These are phyloP conservation scores for Vaccinium corymbosum DNA, from an alignment of 148 eudicot species.

Conservation along the genomic window DNA sequence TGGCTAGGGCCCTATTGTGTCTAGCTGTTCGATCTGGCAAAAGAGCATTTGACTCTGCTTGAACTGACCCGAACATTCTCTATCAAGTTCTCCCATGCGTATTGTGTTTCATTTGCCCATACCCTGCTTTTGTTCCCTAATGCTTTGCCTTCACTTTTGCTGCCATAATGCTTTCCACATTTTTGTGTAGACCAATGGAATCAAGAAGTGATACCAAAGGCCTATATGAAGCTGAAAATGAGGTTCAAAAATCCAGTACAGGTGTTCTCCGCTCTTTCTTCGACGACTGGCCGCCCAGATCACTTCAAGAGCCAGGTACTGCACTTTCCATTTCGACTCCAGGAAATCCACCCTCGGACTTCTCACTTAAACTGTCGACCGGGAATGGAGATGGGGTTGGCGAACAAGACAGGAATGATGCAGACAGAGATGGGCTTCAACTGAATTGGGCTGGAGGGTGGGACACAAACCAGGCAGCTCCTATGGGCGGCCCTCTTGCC, in stretches of 20 bases:
- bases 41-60: too few species aligned
- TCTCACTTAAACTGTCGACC: conserved; percentile 61
- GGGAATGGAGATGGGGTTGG: conserved; percentile 25
- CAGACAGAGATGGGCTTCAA: conserved; percentile 17
- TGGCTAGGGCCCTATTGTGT: too few species aligned
- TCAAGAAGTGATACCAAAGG: conserved; percentile 29
- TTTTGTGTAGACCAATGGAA: conserved; percentile 33
- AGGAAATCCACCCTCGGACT: conserved; percentile 47
- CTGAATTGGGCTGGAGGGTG: conserved; percentile 33
- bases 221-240: conserved; percentile 32
- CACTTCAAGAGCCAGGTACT: conserved; percentile 28
- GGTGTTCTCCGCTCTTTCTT: conserved; percentile 61
- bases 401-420: background rate
- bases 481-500: conserved; percentile 79
- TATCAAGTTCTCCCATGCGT: too few species aligned
- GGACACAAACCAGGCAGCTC: conserved; percentile 38
- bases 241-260: conserved; percentile 29
- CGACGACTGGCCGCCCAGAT: conserved; percentile 62
- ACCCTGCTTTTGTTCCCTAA: background rate
- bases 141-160: background rate
- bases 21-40: too few species aligned
- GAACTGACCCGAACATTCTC: too few species aligned
- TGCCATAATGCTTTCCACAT: background rate
- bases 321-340: conserved; percentile 56
- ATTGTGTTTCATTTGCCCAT: background rate